phyloP scores from a whole-genome alignment of 2,329 filamentous ascomycete genomes.

The Sporothrix globosa region DNA sequence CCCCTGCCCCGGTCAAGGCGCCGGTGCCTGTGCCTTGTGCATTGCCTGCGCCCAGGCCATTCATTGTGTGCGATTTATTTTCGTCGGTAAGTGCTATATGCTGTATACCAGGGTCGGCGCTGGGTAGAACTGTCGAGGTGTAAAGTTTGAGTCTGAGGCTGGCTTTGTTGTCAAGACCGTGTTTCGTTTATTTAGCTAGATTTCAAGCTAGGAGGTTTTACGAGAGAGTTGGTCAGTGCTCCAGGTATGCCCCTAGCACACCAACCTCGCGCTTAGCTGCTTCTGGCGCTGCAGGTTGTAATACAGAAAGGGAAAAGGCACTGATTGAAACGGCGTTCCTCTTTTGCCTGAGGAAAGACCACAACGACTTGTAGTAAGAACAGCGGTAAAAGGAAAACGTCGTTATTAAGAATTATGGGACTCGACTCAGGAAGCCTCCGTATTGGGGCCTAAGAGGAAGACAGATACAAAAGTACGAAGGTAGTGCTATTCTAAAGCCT shows the following conservation, averaged over 20 bases:
- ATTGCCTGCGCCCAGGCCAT: constrained; percentile 31
- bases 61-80: constrained; percentile 26
- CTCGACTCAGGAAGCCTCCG: too few relatives aligned
- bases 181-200: background rate
- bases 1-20: constrained; percentile 27
- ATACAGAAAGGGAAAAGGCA: too few relatives aligned
- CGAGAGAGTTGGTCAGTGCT: constrained; percentile 24
- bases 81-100: background rate
- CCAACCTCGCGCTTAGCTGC: background rate
- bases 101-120: background rate
- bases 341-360: too few relatives aligned
- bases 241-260: constrained; percentile 5
- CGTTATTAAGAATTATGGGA: too few relatives aligned
- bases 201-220: background rate
- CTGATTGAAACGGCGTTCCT: too few relatives aligned
- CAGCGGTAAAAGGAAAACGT: too few relatives aligned
- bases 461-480: too few relatives aligned
- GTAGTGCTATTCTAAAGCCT: too few relatives aligned
- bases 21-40: constrained; percentile 23
- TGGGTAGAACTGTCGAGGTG: background rate
- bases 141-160: background rate
- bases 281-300: background rate
- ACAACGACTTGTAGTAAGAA: too few relatives aligned
- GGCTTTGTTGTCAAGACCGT: background rate
- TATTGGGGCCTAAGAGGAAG: too few relatives aligned